phyloP scores from a whole-genome alignment of 2,329 filamentous ascomycete species.

The Aspergillus quadrilineatus region DNA sequence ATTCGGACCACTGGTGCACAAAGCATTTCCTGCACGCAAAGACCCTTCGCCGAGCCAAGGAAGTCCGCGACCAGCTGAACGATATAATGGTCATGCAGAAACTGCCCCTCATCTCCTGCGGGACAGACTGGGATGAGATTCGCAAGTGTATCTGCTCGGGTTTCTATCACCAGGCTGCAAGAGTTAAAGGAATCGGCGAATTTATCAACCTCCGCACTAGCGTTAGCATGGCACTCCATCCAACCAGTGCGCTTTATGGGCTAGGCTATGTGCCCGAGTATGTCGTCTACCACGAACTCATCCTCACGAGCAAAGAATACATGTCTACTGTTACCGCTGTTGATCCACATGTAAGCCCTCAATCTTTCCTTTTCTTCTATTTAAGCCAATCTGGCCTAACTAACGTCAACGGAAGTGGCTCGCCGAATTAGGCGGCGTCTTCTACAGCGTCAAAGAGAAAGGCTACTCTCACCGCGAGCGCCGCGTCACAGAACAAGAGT shows the following conservation, averaged over 20 bases:
- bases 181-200: slow-evolving; percentile 93
- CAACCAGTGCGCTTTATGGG: slow-evolving; percentile 89
- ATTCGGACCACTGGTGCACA: slow-evolving; percentile 86
- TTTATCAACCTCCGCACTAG: slow-evolving; percentile 96
- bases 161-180: slow-evolving; percentile 96
- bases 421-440: slow-evolving; percentile 91
- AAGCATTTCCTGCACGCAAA: slow-evolving; percentile 96
- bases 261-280: slow-evolving; percentile 93
- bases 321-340: slow-evolving; percentile 96
- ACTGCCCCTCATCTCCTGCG: slow-evolving; percentile 82
- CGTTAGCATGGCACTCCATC: slow-evolving; percentile 90
- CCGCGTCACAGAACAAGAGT: slow-evolving; percentile 83
- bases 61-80: slow-evolving; percentile 87
- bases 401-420: slow-evolving; percentile 61
- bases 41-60: slow-evolving; percentile 82
- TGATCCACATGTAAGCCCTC: slow-evolving; percentile 67
- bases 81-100: slow-evolving; percentile 95
- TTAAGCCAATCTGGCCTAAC: not conserved
- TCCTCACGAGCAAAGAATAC: slow-evolving; percentile 95
- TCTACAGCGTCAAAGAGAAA: slow-evolving; percentile 97
- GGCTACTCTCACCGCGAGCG: slow-evolving; percentile 87
- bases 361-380: not conserved
- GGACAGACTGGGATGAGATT: slow-evolving; percentile 95
- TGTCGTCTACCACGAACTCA: slow-evolving; percentile 96
- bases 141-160: slow-evolving; percentile 96